These are phyloP conservation scores for Aphanomyces stellatus DNA, from an alignment of 352 stramenopile species.

Conservation along the genomic window DNA sequence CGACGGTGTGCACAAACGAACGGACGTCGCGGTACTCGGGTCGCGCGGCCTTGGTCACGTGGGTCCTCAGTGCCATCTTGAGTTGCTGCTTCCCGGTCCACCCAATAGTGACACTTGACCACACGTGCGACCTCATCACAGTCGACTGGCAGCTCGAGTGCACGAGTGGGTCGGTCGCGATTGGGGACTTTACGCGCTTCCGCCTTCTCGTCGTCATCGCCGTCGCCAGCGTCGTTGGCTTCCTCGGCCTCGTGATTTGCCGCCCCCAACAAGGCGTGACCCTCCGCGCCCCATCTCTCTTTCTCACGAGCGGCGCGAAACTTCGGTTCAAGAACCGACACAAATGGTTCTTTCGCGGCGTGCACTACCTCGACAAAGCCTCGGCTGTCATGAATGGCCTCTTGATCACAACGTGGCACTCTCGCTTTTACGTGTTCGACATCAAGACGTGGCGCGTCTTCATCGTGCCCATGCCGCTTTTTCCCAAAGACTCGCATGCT, in stretches of 20 bases:
- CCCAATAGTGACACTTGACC: no score
- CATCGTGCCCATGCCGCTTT: neutral
- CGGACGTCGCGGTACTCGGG: no score
- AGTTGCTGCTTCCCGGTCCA: no score
- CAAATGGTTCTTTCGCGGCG: neutral
- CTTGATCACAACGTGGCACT: neutral
- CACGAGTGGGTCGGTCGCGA: no score
- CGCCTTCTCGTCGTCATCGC: neutral
- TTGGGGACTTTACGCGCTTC: no score
- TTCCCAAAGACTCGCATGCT: neutral
- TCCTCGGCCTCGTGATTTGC: neutral
- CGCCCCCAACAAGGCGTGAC: neutral
- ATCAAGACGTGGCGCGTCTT: conserved; percentile 7
- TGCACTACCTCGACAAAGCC: neutral
- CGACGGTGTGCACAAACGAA: no score
- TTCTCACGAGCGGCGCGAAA: neutral
- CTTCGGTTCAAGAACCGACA: neutral
- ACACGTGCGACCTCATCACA: no score
- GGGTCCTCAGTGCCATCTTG: no score
- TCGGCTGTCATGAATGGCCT: neutral
- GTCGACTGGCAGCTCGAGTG: no score
- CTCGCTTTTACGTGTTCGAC: neutral
- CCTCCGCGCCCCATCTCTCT: neutral
- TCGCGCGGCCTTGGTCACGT: no score
- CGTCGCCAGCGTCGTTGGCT: neutral